Evolutionary conservation across 108 stramenopile species (phyloP), one percentile per base, ranked within the genome.

Genomic region (Pseudonitzschia delicatissima): DNA sequence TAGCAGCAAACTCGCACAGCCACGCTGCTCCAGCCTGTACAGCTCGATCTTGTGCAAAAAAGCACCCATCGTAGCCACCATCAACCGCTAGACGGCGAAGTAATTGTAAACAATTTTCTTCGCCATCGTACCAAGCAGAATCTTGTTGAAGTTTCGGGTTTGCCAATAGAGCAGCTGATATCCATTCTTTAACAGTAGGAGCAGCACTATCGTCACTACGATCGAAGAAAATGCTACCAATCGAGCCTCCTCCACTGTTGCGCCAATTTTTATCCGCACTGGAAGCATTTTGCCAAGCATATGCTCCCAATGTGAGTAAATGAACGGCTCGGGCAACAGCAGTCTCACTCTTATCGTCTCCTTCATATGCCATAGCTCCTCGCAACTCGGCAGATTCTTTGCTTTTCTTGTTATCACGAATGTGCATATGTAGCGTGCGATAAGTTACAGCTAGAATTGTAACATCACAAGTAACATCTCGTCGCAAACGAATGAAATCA

Each of bases 261-360:
- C 77, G 73, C 83, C 88, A 87, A 23, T 74, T 31, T 26, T 49
- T 69, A 45, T 68, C 61, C 20, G 34, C 57, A 13, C 45, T 28
- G 12, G 27, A 51, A 21, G 83, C 86, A 55, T 75, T 71, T 49
- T 72, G 52, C 92, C 92, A 93, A 28, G 86, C 81, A 71, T 76
- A 88, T 11, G 84, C 85, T 39, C 88, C 92, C 0, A 93, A 75
- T 5, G 92, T 93, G 29, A 93, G 67, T 15, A 93, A 61, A 65
- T 93, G 88, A 12, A 93, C 74, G 21, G 87, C 87, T 45, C 92
- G 66, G 42, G 86, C 85, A 39, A 93, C 47, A 26, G 86, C 80
- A 33, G 88, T 88, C 67, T 93, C 92, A 58, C 92, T 93, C 57
- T 67, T 82, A 18, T 80, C 80, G 5, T 69, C 75, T 8, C 37